Evolutionary conservation across 139 green algal species (phyloP), one percentile per base, ranked within the genome.

Genomic region (Chlorella vulgaris): DNA sequence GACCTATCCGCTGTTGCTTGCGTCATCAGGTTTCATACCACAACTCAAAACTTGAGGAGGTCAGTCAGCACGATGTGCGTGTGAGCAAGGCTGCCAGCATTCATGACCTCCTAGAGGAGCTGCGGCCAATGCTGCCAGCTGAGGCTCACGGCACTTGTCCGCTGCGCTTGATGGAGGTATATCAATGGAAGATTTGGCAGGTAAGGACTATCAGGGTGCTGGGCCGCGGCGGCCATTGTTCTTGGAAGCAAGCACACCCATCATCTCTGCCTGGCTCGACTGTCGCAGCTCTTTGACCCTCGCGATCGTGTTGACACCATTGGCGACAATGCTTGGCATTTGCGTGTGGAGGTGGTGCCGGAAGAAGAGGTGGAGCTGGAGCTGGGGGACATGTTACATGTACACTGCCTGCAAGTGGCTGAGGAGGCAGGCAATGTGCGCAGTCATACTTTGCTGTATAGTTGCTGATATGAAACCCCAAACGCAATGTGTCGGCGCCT

Each of bases 121-220:
- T 98, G 74, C 78, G 80, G 47, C 24, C 66, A 69, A 77, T 88
- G 66, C 81, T 94, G 42, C 81, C 83, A 33, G 69, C 51, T 0
- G 60, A 81, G 61, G 42, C 51, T 10, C 36, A 69, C 47, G 33
- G 39, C 62, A 50, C 55, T 1, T 33, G 61, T 53, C 85, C 76
- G 51, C 85, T 99, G 82, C 90, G 96, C 36, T 81, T 99, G 62
- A 70, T 99, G 76, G 93, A 98, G 83, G 68, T 98, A 19, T 93
- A 84, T 53, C 80, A 58, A 47, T 69, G 76, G 76, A 62, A 66
- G 55, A 69, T 74, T 61, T 83, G 77, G 77, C 77, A 81, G 74
- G 74, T 60, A 26, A 36, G 70, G 29, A n/a, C 7, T 8, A 29
- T 29, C 47, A 15, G 29, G 47, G 31, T 8, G 1, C n/a, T n/a